Conservation (phyloP, 192 early-diverging fungal species). For the Coemansia sp. region DNA sequence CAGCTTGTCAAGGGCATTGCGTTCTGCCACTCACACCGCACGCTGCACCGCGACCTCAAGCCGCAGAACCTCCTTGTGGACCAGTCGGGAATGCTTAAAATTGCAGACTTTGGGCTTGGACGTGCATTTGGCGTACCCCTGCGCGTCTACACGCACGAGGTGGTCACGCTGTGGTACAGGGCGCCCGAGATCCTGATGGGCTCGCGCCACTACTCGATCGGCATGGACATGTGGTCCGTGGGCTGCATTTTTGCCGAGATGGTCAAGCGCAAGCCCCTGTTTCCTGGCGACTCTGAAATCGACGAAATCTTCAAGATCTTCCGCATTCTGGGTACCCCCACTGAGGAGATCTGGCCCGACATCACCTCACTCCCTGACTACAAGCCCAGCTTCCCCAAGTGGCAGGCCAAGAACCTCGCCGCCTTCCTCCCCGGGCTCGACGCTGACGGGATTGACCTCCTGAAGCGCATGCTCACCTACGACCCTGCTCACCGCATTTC, state of each 20-base stretch:
- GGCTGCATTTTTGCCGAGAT: constrained; percentile 99
- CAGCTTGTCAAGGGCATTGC: constrained; percentile 85
- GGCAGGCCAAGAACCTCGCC: constrained; percentile 58
- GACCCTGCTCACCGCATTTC: constrained; percentile 79
- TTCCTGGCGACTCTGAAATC: constrained; percentile 89
- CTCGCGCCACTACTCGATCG: constrained; percentile 83
- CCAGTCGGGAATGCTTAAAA: constrained; percentile 77
- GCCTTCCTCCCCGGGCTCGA: constrained; percentile 58
- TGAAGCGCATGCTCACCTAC: constrained; percentile 72
- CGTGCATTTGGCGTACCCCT: constrained; percentile 90
- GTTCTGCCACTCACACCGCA: constrained; percentile 90
- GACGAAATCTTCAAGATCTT: constrained; percentile 95
- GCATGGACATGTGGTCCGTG: constrained; percentile 97
- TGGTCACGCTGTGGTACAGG: constrained; percentile 94
- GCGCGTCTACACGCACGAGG: constrained; percentile 92
- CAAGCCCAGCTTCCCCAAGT: constrained; percentile 76
- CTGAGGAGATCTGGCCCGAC: constrained; percentile 75
- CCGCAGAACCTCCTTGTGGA: constrained; percentile 99
- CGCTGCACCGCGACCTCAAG: constrained; percentile 95
- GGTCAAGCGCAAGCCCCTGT: constrained; percentile 73
- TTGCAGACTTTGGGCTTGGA: constrained; percentile 96
- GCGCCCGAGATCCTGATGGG: constrained; percentile 96
- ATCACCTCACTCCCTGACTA: constrained; percentile 76
- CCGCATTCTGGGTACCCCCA: constrained; percentile 79
- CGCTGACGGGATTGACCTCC: constrained; percentile 68